These are phyloP conservation scores for Lunularia cruciata DNA, from an alignment of 225 moss, liverwort and hornwort species.

Conservation along the genomic window DNA sequence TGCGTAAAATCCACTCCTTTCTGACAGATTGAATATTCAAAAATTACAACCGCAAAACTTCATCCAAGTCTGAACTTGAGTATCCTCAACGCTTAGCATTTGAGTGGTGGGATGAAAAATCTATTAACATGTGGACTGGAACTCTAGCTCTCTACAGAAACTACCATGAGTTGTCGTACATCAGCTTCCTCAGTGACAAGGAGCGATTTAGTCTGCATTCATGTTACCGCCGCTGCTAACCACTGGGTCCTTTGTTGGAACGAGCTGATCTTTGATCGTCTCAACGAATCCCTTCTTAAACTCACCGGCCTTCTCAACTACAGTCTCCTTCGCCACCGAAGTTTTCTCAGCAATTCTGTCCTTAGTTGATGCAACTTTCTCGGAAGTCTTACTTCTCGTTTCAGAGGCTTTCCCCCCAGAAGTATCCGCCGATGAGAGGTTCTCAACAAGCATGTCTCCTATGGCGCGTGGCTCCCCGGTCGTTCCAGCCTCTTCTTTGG, in stretches of 20 bases:
- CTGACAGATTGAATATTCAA: conserved; percentile 2
- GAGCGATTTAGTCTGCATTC: not conserved
- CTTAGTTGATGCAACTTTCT: not conserved
- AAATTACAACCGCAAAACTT: conserved; percentile 19
- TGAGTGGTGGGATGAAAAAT: not conserved
- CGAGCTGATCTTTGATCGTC: conserved; percentile 19
- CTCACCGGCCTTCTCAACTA: conserved; percentile 12
- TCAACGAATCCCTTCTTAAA: not conserved
- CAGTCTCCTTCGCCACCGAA: not conserved
- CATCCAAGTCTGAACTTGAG: conserved; percentile 6
- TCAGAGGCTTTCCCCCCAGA: not conserved
- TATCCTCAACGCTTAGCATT: conserved; percentile 1
- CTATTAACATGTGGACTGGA: conserved; percentile 3
- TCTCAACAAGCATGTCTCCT: not conserved
- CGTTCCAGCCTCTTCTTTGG: not conserved
- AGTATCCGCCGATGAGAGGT: not conserved
- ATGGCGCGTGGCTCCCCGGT: no score
- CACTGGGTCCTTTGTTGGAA: conserved; percentile 8
- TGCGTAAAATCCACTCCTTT: not conserved
- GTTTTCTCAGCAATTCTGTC: not conserved
- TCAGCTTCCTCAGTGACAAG: not conserved
- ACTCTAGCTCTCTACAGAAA: conserved; percentile 5
- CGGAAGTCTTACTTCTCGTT: not conserved
- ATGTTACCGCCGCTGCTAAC: not conserved
- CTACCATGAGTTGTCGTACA: not conserved